Evolutionary conservation across 805 yeast species (phyloP).

Genomic region (Kodamaea restingae): DNA sequence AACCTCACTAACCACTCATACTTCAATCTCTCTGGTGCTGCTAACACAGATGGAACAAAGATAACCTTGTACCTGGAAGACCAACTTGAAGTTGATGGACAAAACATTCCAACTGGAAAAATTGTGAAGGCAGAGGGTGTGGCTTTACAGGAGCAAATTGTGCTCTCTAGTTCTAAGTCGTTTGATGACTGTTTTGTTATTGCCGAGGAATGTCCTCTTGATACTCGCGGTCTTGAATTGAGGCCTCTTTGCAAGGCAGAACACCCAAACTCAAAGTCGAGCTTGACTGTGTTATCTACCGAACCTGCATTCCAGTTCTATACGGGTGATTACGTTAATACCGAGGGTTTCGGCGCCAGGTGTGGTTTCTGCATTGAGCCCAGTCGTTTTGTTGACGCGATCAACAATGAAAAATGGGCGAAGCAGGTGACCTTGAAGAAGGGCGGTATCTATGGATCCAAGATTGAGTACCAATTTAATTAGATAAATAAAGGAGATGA

Average conservation of each 20-base stretch:
- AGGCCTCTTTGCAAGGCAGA: slow-evolving; percentile 39
- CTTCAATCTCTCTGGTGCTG: slow-evolving; percentile 43
- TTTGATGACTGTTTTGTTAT: slow-evolving; percentile 50
- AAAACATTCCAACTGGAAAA: slow-evolving; percentile 37
- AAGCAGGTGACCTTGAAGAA: slow-evolving; percentile 43
- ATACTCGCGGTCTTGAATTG: slow-evolving; percentile 43
- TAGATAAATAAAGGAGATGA: not conserved
- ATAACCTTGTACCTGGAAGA: slow-evolving; percentile 35
- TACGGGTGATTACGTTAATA: slow-evolving; percentile 51
- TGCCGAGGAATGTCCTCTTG: slow-evolving; percentile 34
- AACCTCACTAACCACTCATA: slow-evolving; percentile 62
- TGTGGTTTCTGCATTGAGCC: slow-evolving; percentile 64
- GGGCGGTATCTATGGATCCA: slow-evolving; percentile 53
- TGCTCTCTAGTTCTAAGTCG: slow-evolving; percentile 19
- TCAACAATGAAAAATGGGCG: slow-evolving; percentile 44
- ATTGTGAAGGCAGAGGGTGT: slow-evolving; percentile 1
- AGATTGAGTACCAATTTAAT: slow-evolving; percentile 27
- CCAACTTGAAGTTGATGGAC: slow-evolving; percentile 39
- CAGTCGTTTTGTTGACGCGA: slow-evolving; percentile 54
- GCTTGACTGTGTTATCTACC: slow-evolving; percentile 46
- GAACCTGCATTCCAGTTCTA: slow-evolving; percentile 67
- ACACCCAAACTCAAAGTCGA: slow-evolving; percentile 41
- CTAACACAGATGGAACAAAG: slow-evolving; percentile 29
- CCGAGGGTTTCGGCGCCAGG: slow-evolving; percentile 34
- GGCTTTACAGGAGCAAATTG: slow-evolving; percentile 32